phyloP scores from a whole-genome alignment of 1,139 yeast genomes.

The Taphrina betulina region DNA sequence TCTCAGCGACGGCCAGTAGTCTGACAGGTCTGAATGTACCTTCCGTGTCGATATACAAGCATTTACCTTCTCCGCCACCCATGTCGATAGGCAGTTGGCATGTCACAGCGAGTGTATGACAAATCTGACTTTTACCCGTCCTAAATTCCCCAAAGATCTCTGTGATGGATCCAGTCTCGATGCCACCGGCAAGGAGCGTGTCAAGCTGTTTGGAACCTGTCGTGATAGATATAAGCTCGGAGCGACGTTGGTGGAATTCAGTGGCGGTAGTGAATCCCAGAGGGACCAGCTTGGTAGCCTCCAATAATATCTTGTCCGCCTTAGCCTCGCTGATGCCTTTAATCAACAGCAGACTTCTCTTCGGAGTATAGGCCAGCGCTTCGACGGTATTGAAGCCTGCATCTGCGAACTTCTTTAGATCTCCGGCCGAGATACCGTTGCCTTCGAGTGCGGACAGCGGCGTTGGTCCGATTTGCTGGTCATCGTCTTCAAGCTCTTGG shows the following conservation, averaged over 20 bases:
- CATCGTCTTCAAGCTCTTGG: conserved; percentile 35
- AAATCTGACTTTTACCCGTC: conserved; percentile 94
- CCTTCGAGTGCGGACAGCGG: conserved; percentile 48
- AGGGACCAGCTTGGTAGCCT: conserved; percentile 85
- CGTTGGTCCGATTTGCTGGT: conserved; percentile 37
- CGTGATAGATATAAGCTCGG: conserved; percentile 86
- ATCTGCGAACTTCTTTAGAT: conserved; percentile 73
- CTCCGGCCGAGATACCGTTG: conserved; percentile 79
- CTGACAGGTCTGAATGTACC: conserved; percentile 95
- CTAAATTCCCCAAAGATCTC: conserved; percentile 97
- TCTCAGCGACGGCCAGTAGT: conserved; percentile 80
- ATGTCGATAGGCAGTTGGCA: conserved; percentile 91
- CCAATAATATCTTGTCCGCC: conserved; percentile 78
- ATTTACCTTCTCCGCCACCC: conserved; percentile 99
- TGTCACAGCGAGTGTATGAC: conserved; percentile 95
- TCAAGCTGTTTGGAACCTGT: conserved; percentile 95
- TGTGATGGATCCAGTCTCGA: conserved; percentile 95
- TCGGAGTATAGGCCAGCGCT: conserved; percentile 48
- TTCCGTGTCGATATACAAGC: conserved; percentile 93
- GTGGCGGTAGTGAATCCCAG: conserved; percentile 98
- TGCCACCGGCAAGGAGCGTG: conserved; percentile 91
- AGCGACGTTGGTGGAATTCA: conserved; percentile 84
- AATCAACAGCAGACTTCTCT: conserved; percentile 68
- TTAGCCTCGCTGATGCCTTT: conserved; percentile 96
- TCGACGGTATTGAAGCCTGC: conserved; percentile 56